These are phyloP conservation scores for Rhodotorula paludigena DNA, from an alignment of 768 basidiomycete species.

Conservation along the genomic window DNA sequence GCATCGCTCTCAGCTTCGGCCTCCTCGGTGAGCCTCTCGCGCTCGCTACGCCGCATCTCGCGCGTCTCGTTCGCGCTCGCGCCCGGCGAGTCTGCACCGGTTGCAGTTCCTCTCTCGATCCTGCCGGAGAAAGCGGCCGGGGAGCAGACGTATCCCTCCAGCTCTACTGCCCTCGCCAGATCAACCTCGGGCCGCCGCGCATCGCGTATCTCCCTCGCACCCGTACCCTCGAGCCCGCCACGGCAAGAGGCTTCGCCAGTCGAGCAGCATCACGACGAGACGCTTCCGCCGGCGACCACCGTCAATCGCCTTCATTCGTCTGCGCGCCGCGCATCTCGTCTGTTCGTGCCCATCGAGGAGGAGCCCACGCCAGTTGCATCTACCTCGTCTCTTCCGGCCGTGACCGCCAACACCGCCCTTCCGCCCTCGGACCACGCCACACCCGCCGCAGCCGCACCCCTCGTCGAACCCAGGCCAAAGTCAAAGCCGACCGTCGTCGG, in stretches of 20 bases:
- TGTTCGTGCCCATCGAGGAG: neutral
- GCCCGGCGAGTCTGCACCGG: neutral
- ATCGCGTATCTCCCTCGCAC: neutral
- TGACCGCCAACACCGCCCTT: neutral
- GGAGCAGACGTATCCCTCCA: neutral
- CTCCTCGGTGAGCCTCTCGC: neutral
- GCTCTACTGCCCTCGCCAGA: neutral
- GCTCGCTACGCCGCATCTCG: neutral
- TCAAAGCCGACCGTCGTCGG: neutral
- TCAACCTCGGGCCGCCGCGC: neutral
- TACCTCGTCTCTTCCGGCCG: neutral
- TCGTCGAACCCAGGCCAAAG: neutral
- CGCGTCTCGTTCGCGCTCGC: neutral
- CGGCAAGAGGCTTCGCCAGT: neutral
- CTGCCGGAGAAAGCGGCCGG: neutral
- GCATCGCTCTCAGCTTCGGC: neutral
- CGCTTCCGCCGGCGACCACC: neutral
- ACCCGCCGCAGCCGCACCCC: neutral
- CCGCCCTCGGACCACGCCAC: neutral
- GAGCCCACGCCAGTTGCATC: no score
- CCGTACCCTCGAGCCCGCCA: neutral
- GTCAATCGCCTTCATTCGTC: neutral
- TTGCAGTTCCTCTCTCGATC: no score
- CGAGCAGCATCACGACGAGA: neutral
- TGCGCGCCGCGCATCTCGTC: neutral